Conservation (phyloP, 2,329 filamentous ascomycete species). For the Fusarium piperis region DNA sequence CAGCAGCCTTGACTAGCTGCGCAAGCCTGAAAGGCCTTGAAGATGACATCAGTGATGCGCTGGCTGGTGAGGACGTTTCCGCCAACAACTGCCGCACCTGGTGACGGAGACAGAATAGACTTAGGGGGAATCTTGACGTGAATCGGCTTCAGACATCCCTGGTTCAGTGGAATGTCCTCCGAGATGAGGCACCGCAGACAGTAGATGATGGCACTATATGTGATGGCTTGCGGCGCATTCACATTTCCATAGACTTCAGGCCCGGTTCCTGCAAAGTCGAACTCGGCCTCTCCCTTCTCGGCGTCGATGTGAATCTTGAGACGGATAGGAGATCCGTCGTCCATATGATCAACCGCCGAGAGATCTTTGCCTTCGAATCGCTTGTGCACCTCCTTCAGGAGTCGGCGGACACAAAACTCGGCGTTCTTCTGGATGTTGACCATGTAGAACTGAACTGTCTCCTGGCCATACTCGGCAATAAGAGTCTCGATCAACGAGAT, state of each 20-base stretch:
- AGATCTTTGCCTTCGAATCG: slow-evolving; percentile 77
- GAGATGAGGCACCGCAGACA: slow-evolving; percentile 82
- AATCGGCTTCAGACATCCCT: slow-evolving; percentile 82
- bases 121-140: slow-evolving; percentile 77
- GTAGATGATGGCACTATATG: slow-evolving; percentile 88
- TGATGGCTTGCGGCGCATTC: slow-evolving; percentile 84
- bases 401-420: slow-evolving; percentile 75
- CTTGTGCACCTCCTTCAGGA: slow-evolving; percentile 76
- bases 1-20: slow-evolving; percentile 83
- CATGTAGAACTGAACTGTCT: slow-evolving; percentile 88
- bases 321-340: slow-evolving; percentile 81
- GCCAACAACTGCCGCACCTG: slow-evolving; percentile 81
- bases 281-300: slow-evolving; percentile 78
- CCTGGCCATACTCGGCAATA: slow-evolving; percentile 80
- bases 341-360: slow-evolving; percentile 81
- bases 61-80: slow-evolving; percentile 73
- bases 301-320: slow-evolving; percentile 80
- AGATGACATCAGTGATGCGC: slow-evolving; percentile 56
- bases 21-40: slow-evolving; percentile 80
- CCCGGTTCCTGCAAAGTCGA: slow-evolving; percentile 83
- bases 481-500: slow-evolving; percentile 81
- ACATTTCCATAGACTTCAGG: slow-evolving; percentile 83
- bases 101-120: slow-evolving; percentile 79
- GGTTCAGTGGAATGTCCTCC: slow-evolving; percentile 84
- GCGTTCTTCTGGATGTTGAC: slow-evolving; percentile 82